These are phyloP conservation scores for Xerocomus potaroensis DNA, from an alignment of 768 basidiomycete species.

Conservation along the genomic window DNA sequence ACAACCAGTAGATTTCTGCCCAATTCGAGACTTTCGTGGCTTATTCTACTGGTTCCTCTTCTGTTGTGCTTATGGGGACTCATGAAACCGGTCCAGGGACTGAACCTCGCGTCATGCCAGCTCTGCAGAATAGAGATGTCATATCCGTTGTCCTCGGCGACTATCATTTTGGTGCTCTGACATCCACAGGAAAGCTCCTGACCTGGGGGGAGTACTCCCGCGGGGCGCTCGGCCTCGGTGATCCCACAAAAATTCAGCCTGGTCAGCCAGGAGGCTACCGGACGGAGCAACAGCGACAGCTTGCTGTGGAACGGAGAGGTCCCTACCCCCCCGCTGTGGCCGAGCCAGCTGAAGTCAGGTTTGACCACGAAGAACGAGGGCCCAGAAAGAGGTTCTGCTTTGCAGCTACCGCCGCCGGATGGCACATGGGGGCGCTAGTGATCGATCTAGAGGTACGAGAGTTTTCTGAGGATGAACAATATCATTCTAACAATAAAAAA, in stretches of 20 bases:
- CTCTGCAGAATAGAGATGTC: conserved; percentile 69
- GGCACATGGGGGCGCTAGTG: conserved; percentile 89
- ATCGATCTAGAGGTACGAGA: conserved; percentile 69
- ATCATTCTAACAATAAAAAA: conserved; percentile 3
- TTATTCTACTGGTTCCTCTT: conserved; percentile 66
- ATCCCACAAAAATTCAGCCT: conserved; percentile 49
- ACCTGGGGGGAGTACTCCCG: conserved; percentile 77
- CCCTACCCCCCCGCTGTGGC: conserved; percentile 39
- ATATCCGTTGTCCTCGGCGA: conserved; percentile 91
- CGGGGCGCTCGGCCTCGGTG: conserved; percentile 85
- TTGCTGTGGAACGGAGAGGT: conserved; percentile 21
- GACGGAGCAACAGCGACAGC: conserved; percentile 33
- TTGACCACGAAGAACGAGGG: conserved; percentile 53
- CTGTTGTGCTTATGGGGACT: conserved; percentile 72
- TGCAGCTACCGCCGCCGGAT: conserved; percentile 75
- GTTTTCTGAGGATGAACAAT: neutral
- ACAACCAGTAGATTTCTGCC: conserved; percentile 63
- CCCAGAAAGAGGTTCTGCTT: conserved; percentile 69
- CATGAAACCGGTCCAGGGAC: conserved; percentile 39
- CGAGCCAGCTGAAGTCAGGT: conserved; percentile 67
- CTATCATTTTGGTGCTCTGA: conserved; percentile 88
- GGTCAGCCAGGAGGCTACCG: conserved; percentile 61
- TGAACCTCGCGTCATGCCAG: conserved; percentile 61
- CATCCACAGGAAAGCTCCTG: conserved; percentile 65
- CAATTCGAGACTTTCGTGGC: conserved; percentile 80